Base-by-base conservation (phyloP, 805 yeast genomes). In the Saturnispora sanitii region DNA sequence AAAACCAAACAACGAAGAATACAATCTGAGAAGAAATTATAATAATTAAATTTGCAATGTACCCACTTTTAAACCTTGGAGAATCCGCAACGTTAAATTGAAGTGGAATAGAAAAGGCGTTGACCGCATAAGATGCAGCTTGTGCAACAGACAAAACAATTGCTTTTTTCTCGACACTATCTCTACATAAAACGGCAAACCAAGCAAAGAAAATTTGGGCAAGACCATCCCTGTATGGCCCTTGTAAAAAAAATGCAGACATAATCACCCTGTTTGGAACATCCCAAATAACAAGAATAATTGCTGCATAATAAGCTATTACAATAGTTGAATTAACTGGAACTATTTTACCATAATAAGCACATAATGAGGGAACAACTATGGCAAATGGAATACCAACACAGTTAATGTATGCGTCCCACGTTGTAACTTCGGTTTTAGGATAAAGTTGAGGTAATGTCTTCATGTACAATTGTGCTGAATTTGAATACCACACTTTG, bases 201-300 rank as follows among this genome's bases (percentile, higher is more conserved):
- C 53, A 50, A n/a, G 47, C 25, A 31, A 36, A 50, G 23, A 39
- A 47, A 7, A 41, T 21, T 31, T 50, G 54, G 3, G 54, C 46
- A 21, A 50, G 28, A 11, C 54, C 54, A 39, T 33, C 35, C 16
- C 35, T 26, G 30, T 42, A 46, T 6, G 44, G 41, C 11, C 25
- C 22, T n/a, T 30, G 25, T 4, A 72, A 45, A 47, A 65, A 71
- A 51, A 71, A 75, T 12, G 67, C 58, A 11, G 68, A 55, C 73
- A 77, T 42, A 6, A 46, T 23, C 6, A 44, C 31, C 1, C 32
- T 30, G 17, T 39, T 42, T 15, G 41, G 38, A 13, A 37, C 41
- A 21, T 42, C 33, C 49, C 51, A 48, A 21, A 39, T 29, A 18
- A 46, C 37, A 6, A 48, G 29, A 15, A 44, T 20, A 34, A 46